Conservation (phyloP, 306 rosid species). For the Arachis hypogaea region DNA sequence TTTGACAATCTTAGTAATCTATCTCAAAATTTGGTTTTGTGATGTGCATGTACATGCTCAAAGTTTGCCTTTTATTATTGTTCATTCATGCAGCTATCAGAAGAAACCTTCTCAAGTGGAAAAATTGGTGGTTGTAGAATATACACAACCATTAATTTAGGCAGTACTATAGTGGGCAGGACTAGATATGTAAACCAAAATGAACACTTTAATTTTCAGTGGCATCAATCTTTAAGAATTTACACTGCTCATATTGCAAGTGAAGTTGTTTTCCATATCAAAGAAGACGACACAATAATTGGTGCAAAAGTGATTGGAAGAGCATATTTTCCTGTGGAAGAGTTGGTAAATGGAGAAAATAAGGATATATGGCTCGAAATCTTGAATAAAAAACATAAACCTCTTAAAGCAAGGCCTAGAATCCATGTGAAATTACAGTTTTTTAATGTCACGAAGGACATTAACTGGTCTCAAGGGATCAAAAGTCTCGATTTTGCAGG, state of each 20-base stretch:
- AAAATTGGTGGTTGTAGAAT: conserved; percentile 29
- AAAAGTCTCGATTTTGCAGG: conserved; percentile 48
- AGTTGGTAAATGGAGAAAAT: conserved; percentile 40
- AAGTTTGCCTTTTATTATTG: background rate
- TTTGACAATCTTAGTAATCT: too few relatives aligned
- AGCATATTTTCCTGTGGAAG: conserved; percentile 43
- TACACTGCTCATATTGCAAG: conserved; percentile 53
- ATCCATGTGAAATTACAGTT: conserved; percentile 62
- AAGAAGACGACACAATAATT: conserved; percentile 45
- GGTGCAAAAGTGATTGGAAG: conserved; percentile 52
- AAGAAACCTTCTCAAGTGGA: conserved; percentile 20
- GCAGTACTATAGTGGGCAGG: conserved; percentile 48
- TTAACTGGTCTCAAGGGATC: conserved; percentile 67
- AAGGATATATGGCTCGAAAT: conserved; percentile 51
- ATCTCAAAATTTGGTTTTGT: too few relatives aligned
- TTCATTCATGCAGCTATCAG: conserved; percentile 35
- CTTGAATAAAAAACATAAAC: conserved; percentile 27
- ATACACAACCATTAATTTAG: conserved; percentile 53
- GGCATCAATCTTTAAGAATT: conserved; percentile 52
- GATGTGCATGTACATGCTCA: background rate
- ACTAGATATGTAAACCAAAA: conserved; percentile 37
- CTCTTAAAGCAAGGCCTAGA: conserved; percentile 41
- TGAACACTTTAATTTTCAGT: conserved; percentile 39
- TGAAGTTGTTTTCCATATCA: conserved; percentile 46
- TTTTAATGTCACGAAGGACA: conserved; percentile 41